Evolutionary conservation across 2,329 filamentous ascomycete species (phyloP).

Genomic region (Fusarium sp.): DNA sequence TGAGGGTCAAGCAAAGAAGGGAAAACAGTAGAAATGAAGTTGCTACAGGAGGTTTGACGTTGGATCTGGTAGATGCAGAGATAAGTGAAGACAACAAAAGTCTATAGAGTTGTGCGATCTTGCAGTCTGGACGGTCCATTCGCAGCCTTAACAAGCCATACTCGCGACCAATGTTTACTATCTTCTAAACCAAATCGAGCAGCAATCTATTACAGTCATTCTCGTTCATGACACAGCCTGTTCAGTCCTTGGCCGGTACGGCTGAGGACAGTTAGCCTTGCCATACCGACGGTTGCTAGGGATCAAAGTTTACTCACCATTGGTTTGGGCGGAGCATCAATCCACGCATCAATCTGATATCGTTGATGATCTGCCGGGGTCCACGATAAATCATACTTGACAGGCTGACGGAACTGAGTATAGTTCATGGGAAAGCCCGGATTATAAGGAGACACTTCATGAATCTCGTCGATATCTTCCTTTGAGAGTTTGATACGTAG

Average conservation of each 20-base stretch:
- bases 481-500: conserved; percentile 5
- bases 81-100: too few relatives aligned
- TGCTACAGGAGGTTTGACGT: too few relatives aligned
- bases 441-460: conserved; percentile 12
- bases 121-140: too few relatives aligned
- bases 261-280: accelerated
- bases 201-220: neutral
- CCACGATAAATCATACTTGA: neutral
- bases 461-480: conserved; percentile 6
- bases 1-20: too few relatives aligned
- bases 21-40: too few relatives aligned
- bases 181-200: accelerated
- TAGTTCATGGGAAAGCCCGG: neutral
- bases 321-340: neutral
- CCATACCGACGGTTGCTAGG: accelerated
- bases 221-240: accelerated
- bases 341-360: neutral
- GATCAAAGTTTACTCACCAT: neutral
- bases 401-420: accelerated
- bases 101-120: too few relatives aligned
- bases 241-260: neutral
- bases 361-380: neutral
- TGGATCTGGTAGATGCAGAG: too few relatives aligned
- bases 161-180: too few relatives aligned
- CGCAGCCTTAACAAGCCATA: too few relatives aligned